These are phyloP conservation scores for Lachancea waltii DNA, from an alignment of 805 yeast species.

Conservation along the genomic window DNA sequence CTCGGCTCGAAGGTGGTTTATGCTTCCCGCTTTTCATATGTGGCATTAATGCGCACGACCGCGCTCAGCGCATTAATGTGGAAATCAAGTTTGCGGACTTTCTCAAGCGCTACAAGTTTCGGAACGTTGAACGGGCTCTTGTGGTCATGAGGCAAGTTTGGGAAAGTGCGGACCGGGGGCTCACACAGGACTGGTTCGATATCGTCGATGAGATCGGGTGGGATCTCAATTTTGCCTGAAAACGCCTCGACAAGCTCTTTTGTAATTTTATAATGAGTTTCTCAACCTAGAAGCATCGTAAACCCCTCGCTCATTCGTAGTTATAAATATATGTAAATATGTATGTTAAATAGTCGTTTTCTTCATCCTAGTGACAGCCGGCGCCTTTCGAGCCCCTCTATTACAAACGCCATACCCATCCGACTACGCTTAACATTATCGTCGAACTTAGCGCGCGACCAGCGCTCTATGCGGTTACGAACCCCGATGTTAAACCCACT, in stretches of 20 bases:
- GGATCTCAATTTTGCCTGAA: constrained; percentile 82
- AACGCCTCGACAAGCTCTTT: too few relatives aligned
- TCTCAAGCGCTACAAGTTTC: constrained; percentile 58
- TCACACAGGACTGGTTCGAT: constrained; percentile 54
- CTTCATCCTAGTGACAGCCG: not conserved
- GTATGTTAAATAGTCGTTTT: too few relatives aligned
- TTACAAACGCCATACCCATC: constrained; percentile 69
- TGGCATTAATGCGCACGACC: constrained; percentile 57
- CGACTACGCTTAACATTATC: constrained; percentile 61
- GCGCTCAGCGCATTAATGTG: constrained; percentile 48
- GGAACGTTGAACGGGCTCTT: constrained; percentile 46
- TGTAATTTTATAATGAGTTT: too few relatives aligned
- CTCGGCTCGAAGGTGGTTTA: constrained; percentile 63
- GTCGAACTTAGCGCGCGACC: constrained; percentile 68
- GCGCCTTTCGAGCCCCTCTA: constrained; percentile 51
- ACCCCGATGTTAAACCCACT: constrained; percentile 55
- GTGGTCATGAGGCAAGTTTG: constrained; percentile 37
- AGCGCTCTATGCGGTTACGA: constrained; percentile 67
- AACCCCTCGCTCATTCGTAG: too few relatives aligned
- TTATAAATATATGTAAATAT: too few relatives aligned
- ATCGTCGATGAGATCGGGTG: constrained; percentile 62
- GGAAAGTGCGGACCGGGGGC: constrained; percentile 32
- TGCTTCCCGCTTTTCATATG: constrained; percentile 76
- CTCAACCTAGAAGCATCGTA: too few relatives aligned
- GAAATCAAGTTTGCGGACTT: constrained; percentile 46